These are phyloP conservation scores for Aspergillus sojae DNA, from an alignment of 2,329 filamentous ascomycete species.

Conservation along the genomic window DNA sequence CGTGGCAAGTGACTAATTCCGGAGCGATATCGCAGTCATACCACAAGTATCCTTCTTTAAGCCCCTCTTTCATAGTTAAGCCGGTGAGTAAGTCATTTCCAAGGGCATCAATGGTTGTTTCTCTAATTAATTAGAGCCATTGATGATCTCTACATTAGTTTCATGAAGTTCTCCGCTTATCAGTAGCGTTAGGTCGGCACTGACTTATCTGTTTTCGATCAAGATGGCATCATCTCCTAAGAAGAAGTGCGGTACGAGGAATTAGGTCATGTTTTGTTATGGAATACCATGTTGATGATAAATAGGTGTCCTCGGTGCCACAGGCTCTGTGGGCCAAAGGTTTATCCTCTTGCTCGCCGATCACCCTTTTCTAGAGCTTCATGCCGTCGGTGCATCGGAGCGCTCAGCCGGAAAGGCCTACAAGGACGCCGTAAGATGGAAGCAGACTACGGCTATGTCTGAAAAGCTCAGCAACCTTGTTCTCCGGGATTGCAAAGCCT, in stretches of 20 bases:
- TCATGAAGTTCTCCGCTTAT: background rate
- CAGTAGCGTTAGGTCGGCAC: conserved; percentile 6
- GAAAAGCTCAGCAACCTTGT: conserved; percentile 74
- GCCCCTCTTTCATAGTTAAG: conserved; percentile 14
- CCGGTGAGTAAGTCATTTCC: conserved; percentile 22
- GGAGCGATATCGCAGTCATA: conserved; percentile 37
- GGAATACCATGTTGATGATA: conserved; percentile 19
- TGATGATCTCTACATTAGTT: background rate
- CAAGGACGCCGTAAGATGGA: conserved; percentile 92
- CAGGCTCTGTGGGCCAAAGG: conserved; percentile 90
- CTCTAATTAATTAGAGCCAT: background rate
- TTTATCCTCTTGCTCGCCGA: conserved; percentile 90
- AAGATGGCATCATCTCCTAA: conserved; percentile 38
- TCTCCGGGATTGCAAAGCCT: conserved; percentile 80
- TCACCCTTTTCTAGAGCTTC: conserved; percentile 83
- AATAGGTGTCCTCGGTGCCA: conserved; percentile 79
- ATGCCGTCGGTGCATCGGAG: conserved; percentile 86
- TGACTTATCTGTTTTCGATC: conserved; percentile 11
- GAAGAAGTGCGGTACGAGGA: conserved; percentile 44
- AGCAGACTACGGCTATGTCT: conserved; percentile 83
- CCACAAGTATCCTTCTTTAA: conserved; percentile 26
- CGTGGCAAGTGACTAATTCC: conserved; percentile 20
- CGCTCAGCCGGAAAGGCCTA: conserved; percentile 92
- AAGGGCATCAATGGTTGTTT: background rate
- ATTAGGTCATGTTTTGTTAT: background rate